Evolutionary conservation across 495 filamentous ascomycete genomes (phyloP).

Genomic region (Penicillium canescens): DNA sequence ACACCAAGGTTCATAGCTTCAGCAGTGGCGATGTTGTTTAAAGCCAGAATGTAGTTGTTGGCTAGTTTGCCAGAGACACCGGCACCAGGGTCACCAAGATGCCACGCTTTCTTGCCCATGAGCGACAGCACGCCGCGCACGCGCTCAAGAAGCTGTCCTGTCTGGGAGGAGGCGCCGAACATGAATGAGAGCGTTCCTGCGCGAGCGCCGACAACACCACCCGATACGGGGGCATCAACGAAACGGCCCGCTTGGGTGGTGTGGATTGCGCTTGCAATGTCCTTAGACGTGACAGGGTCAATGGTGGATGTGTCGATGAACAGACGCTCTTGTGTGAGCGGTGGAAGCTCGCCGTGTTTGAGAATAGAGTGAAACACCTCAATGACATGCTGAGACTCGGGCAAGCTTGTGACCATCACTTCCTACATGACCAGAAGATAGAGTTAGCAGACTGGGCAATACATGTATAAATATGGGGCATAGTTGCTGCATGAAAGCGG

Average conservation of each 20-base stretch:
- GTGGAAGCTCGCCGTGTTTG: slow-evolving; percentile 39
- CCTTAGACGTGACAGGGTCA: slow-evolving; percentile 72
- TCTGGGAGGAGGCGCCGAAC: slow-evolving; percentile 65
- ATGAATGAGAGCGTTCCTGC: slow-evolving; percentile 82
- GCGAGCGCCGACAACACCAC: slow-evolving; percentile 79
- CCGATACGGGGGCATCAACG: slow-evolving; percentile 81
- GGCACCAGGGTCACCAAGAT: slow-evolving; percentile 76
- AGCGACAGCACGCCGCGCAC: slow-evolving; percentile 63
- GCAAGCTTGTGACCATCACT: slow-evolving; percentile 76
- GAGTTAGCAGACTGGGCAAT: slow-evolving; percentile 3
- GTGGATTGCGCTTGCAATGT: slow-evolving; percentile 63
- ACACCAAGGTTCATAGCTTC: slow-evolving; percentile 94
- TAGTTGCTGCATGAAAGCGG: neutral
- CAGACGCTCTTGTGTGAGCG: slow-evolving; percentile 51
- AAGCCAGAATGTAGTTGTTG: slow-evolving; percentile 90
- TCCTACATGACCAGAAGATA: slow-evolving; percentile 52
- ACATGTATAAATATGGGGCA: neutral
- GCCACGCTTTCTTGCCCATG: slow-evolving; percentile 82
- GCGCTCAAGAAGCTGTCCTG: slow-evolving; percentile 54
- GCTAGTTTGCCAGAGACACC: slow-evolving; percentile 85
- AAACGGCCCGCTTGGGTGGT: slow-evolving; percentile 58
- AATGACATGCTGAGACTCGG: slow-evolving; percentile 77
- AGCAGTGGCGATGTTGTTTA: slow-evolving; percentile 89
- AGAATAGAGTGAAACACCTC: slow-evolving; percentile 69
- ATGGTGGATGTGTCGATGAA: slow-evolving; percentile 89